Evolutionary conservation across 208 protist genomes (phyloP).

Genomic region (Leishmania guyanensis): DNA sequence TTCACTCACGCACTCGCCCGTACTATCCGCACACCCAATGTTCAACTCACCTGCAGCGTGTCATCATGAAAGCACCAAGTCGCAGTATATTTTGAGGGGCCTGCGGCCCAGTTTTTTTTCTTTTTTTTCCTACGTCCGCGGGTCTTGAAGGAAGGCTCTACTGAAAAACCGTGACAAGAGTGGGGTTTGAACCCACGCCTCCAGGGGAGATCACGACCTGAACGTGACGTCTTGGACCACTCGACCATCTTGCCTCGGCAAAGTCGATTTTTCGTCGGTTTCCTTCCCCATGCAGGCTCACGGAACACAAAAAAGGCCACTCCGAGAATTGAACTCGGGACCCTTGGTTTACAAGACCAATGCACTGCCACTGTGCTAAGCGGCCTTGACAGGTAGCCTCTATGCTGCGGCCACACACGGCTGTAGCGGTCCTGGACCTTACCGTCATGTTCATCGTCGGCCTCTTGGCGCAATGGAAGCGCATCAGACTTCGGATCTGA

Average conservation of each 20-base stretch:
- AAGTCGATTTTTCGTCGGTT: too few species aligned
- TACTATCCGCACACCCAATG: too few species aligned
- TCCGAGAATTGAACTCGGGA: conserved; percentile 40
- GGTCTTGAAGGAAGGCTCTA: too few species aligned
- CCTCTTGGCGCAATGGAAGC: too few species aligned
- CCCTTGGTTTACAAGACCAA: conserved; percentile 47
- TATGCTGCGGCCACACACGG: conserved; percentile 37
- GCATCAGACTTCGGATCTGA: conserved; percentile 22
- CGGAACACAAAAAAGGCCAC: background rate
- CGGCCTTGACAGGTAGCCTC: background rate
- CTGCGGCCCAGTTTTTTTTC: background rate
- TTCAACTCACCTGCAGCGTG: conserved; percentile 18
- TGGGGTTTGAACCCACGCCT: too few species aligned
- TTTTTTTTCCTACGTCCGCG: background rate
- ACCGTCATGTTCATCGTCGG: too few species aligned
- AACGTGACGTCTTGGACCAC: too few species aligned
- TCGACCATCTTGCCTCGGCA: too few species aligned
- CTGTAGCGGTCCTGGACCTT: conserved; percentile 20
- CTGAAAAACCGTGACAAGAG: too few species aligned
- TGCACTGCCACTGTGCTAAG: conserved; percentile 56
- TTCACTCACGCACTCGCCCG: too few species aligned
- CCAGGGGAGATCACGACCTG: too few species aligned
- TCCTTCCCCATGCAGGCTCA: too few species aligned
- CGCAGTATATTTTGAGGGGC: conserved; percentile 21
- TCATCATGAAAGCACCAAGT: conserved; percentile 22